Evolutionary conservation across 2,329 filamentous ascomycete species (phyloP), one percentile per base, ranked within the genome.

Genomic region (Botrytis tulipae): DNA sequence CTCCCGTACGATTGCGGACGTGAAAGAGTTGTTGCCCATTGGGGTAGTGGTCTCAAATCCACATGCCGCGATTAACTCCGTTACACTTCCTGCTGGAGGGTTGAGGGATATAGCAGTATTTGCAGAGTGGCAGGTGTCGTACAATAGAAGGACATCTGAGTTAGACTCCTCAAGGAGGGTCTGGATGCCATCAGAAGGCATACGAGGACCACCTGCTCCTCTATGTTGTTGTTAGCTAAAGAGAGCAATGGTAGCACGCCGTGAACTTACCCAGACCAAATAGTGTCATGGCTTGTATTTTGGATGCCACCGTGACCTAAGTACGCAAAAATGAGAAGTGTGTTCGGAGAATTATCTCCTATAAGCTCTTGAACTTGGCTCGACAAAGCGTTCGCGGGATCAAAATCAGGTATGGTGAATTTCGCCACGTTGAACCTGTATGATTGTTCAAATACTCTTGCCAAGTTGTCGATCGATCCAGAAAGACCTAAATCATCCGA

Each of bases 401-500:
- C n/a, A 48, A 48, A 1, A 46, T 67, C 22, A 10, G 63, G 63
- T 35, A 51, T 51, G 9, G 14, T 4, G 29, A 37, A 67, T 37
- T 20, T 37, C 12, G 12, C 44, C 10, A 67, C 63, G n/a, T 63
- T 32, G 44, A 67, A 67, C 12, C 25, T 46, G 46, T 51, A 51
- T 35, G 20, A 35, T 1, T 18, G 3, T 25, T 35, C 7, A 9
- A 67, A 51, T 18, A 51, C 44, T 2, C 4, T 35, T 9, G 32
- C 44, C 29, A 67, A 14, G 3, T 67, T 10, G 6, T 18, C 44
- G 3, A 67, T 12, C 22, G 6, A 1, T n/a, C 12, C 10, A n/a
- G 29, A 67, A 48, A 67, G 20, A n/a, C 29, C 63, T 14, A 67
- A 37, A 25, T 67, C 44, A 67, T 67, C 63, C 8, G 44, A 51